Conservation (phyloP, 2,329 filamentous ascomycete species). For the Pseudocercospora vitis region DNA sequence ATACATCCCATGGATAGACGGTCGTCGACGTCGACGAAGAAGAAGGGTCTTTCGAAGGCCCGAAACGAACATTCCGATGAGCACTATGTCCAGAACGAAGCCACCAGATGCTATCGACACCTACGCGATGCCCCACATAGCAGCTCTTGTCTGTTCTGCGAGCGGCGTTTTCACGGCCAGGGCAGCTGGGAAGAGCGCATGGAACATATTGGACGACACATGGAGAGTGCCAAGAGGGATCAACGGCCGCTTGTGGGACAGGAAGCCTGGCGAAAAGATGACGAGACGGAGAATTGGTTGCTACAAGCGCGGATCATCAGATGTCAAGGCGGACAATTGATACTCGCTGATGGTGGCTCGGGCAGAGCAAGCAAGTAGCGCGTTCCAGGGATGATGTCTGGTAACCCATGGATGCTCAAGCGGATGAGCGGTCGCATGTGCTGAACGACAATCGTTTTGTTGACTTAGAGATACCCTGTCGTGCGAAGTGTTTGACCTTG, state of each 20-base stretch:
- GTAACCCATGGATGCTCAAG: neutral
- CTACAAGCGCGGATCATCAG: constrained; percentile 41
- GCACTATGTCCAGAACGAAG: constrained; percentile 47
- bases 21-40: constrained; percentile 96
- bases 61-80: constrained; percentile 23
- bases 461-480: too few relatives aligned
- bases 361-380: neutral
- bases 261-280: constrained; percentile 41
- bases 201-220: constrained; percentile 82
- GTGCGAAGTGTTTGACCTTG: too few relatives aligned
- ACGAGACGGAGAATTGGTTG: constrained; percentile 42
- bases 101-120: constrained; percentile 61
- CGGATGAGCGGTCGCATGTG: too few relatives aligned
- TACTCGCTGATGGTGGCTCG: neutral
- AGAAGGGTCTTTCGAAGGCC: constrained; percentile 43
- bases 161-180: constrained; percentile 60
- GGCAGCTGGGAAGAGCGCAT: constrained; percentile 77
- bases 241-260: constrained; percentile 29
- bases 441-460: too few relatives aligned
- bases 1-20: constrained; percentile 73
- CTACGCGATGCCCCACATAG: constrained; percentile 62
- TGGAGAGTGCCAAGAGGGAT: constrained; percentile 59
- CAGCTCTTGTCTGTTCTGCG: constrained; percentile 67
- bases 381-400: neutral
- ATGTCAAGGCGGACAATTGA: neutral